These are phyloP conservation scores for Nicotiana undulata DNA, from an alignment of 257 asterid genomes.

Conservation along the genomic window DNA sequence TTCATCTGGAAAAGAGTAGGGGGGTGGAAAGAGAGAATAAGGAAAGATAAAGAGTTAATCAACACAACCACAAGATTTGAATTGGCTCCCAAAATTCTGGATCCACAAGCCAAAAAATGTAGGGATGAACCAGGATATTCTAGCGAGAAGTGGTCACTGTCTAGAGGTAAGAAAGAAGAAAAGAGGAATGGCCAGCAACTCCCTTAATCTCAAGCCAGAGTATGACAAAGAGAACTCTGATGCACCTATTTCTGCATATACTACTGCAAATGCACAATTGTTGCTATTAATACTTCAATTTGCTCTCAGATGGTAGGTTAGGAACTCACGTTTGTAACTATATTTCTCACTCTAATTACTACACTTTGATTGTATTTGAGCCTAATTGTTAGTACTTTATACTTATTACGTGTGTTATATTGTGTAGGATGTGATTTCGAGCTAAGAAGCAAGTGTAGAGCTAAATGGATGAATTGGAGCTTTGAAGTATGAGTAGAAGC, in stretches of 20 bases:
- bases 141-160: not conserved
- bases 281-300: not conserved
- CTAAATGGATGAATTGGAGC: no score
- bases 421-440: no score
- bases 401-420: no score
- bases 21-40: not conserved
- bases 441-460: no score
- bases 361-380: no score
- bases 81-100: not conserved
- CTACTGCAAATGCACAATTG: not conserved
- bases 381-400: no score
- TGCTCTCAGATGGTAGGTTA: not conserved
- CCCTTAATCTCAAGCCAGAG: not conserved
- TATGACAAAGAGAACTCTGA: not conserved
- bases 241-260: not conserved
- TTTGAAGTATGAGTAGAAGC: no score
- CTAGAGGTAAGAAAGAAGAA: not conserved
- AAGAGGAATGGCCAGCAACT: not conserved
- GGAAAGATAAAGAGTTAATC: not conserved
- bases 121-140: not conserved
- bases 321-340: no score
- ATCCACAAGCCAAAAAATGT: not conserved
- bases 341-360: no score
- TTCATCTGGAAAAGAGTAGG: not conserved
- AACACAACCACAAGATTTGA: not conserved